Evolutionary conservation across 2,329 filamentous ascomycete genomes (phyloP), one percentile per base, ranked within the genome.

Genomic region (Penicillium digitatum): DNA sequence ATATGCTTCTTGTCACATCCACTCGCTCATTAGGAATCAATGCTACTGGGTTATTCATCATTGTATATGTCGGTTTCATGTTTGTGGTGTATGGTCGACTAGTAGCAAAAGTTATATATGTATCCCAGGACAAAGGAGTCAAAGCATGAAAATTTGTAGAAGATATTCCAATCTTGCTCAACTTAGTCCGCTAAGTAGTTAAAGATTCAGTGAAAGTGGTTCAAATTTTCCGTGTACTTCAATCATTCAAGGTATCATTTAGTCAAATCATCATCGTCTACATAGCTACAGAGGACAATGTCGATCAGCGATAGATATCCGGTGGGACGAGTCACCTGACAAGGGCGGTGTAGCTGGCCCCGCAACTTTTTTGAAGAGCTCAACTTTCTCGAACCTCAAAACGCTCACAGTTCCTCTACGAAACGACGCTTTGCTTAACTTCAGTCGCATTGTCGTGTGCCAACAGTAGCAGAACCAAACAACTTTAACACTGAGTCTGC

Each of bases 291-390:
- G 26, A 18, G 27, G 24, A 9, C 16, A 27, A 27, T 35, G 45
- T 26, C 32, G 32, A 37, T 48, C 32, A 47, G 32, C 22, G 16
- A 45, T 44, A 20, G 31, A 7, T n/a, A 29, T 40, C 34, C 4
- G 10, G 46, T 11, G 34, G 40, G 20, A 37, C 11, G 10, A 5
- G n/a, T 55, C 57, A 63, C 55, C 50, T 63, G 60, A 59, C 20
- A 35, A 56, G 32, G 40, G 57, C 62, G 62, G 62, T 59, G 51
- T 55, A 31, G 32, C 54, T 35, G 53, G 62, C 61, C 59, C 62
- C 61, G 61, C 61, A 54, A 58, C 56, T 55, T 64, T 64, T 64
- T 64, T 58, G 59, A 62, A 55, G 53, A 59, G 55, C 57, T 61
- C 55, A 58, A 62, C 62, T 59, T 59, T 61, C 57, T 58, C 46